Evolutionary conservation across 768 basidiomycete species (phyloP), one percentile per base, ranked within the genome.

Genomic region (Mycena belliarum): DNA sequence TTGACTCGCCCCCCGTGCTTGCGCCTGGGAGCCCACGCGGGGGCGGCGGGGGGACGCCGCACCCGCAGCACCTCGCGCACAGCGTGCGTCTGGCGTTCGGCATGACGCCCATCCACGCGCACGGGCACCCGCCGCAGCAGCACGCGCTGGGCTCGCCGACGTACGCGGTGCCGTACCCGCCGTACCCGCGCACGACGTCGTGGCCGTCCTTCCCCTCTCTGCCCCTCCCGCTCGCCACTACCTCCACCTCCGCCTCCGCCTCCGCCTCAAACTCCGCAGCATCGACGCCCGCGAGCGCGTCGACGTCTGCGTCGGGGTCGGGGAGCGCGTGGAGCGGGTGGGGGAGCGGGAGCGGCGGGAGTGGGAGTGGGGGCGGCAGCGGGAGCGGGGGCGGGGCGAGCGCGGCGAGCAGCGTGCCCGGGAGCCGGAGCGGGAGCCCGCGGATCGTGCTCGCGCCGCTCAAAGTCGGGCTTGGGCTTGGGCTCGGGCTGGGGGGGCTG

Each of bases 51-150:
- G 76, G 76, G 24, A 72, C 77, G 1, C 65, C 72, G 26, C 75
- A 74, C 37, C 82, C 86, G 57, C 81, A 83, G 57, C 85, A 90
- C 66, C 82, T 95, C 35, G 91, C 90, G 5, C 89, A 92, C 67
- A 91, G 88, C 0, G 88, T 96, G 23, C 85, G 91, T 37, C 79
- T 87, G 29, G 94, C 93, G 46, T 97, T 97, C 63, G 92, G 90
- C 4, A 95, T 95, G 91, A 94, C 93, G 7, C 92, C 91, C 0
- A 92, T 93, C 37, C 81, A 81, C 26, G 61, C 69, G 49, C 43
- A 51, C 57, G 65, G 69, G 41, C 66, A 68, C 48, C 59, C 67
- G n/a, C 28, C 25, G 45, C 35, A n/a, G n/a, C n/a, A n/a, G n/a
- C n/a, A n/a, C n/a, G n/a, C n/a, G n/a, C n/a, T n/a, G n/a, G n/a